phyloP scores from a whole-genome alignment of 1,139 yeast species.

The Blastobotrys capitulatus region DNA sequence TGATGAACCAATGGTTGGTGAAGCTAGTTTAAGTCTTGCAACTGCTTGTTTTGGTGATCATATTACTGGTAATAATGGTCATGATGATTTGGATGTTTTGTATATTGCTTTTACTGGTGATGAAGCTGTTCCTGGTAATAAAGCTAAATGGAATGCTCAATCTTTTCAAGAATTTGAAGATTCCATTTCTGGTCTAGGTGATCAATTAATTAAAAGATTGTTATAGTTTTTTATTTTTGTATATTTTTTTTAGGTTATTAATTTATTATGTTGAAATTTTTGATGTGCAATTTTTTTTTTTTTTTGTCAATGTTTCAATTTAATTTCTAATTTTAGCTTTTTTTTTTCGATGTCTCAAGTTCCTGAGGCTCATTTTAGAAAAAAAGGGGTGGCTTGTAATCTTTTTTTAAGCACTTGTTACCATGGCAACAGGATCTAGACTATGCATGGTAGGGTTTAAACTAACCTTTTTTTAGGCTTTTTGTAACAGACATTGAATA shows the following conservation, averaged over 20 bases:
- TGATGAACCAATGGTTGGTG: conserved; percentile 13
- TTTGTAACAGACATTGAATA: neutral
- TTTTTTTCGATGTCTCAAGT: too few relatives aligned
- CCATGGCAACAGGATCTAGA: too few relatives aligned
- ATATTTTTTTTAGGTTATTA: neutral
- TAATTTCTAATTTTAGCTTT: too few relatives aligned
- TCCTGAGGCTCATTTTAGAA: too few relatives aligned
- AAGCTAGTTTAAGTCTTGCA: conserved; percentile 12
- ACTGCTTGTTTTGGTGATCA: conserved; percentile 12
- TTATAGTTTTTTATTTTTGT: neutral
- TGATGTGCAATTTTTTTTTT: too few relatives aligned
- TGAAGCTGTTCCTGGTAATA: conserved; percentile 35
- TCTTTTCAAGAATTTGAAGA: conserved; percentile 12
- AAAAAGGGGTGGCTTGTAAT: too few relatives aligned
- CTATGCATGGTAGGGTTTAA: too few relatives aligned
- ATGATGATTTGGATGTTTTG: conserved; percentile 49
- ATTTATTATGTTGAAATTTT: neutral
- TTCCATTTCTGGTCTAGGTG: conserved; percentile 11
- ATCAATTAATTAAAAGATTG: conserved; percentile 17
- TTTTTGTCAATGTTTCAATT: too few relatives aligned
- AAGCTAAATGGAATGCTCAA: conserved; percentile 13
- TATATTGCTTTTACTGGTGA: conserved; percentile 45
- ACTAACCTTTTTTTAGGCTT: too few relatives aligned
- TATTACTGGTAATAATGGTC: conserved; percentile 38
- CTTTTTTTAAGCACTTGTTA: too few relatives aligned